phyloP scores from a whole-genome alignment of 805 yeast genomes.

The Candida fluviatilis region DNA sequence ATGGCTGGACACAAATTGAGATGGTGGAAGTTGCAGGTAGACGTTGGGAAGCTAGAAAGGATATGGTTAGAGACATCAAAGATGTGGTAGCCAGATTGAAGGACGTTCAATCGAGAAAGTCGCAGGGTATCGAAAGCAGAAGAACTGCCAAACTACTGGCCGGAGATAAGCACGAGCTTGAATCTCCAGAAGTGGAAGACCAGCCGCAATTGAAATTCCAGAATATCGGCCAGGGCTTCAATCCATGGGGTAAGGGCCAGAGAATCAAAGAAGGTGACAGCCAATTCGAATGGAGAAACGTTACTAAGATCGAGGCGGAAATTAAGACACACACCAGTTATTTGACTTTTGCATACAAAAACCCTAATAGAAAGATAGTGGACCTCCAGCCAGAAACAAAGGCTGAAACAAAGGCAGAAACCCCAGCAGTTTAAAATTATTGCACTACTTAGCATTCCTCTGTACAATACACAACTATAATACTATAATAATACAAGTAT shows the following conservation, averaged over 20 bases:
- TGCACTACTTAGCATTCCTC: too few species aligned
- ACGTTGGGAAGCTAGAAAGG: constrained; percentile 86
- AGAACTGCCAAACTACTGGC: constrained; percentile 35
- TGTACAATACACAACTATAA: too few species aligned
- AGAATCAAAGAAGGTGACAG: constrained; percentile 86
- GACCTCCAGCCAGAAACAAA: background rate
- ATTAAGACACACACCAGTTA: constrained; percentile 92
- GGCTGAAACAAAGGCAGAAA: too few species aligned
- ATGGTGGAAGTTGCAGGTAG: constrained; percentile 87
- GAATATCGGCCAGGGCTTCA: constrained; percentile 51
- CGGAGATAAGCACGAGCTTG: constrained; percentile 20
- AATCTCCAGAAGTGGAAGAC: constrained; percentile 14
- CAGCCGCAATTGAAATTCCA: constrained; percentile 28
- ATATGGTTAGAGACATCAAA: constrained; percentile 74
- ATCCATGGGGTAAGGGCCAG: constrained; percentile 90
- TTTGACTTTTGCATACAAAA: constrained; percentile 75
- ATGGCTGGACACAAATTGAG: constrained; percentile 84
- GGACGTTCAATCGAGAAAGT: constrained; percentile 69
- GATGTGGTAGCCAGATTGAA: constrained; percentile 74
- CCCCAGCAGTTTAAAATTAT: too few species aligned
- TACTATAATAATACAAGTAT: too few species aligned
- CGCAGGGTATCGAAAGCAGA: constrained; percentile 58
- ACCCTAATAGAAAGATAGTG: constrained; percentile 8
- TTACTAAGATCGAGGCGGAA: constrained; percentile 80
- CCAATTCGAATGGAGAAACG: constrained; percentile 73